A percentile compares a stretch with the other conserved stretches of the same genome.
Evolutionary conservation across 2,329 filamentous ascomycete species (phyloP).

Genomic region (Knufia petricola): DNA sequence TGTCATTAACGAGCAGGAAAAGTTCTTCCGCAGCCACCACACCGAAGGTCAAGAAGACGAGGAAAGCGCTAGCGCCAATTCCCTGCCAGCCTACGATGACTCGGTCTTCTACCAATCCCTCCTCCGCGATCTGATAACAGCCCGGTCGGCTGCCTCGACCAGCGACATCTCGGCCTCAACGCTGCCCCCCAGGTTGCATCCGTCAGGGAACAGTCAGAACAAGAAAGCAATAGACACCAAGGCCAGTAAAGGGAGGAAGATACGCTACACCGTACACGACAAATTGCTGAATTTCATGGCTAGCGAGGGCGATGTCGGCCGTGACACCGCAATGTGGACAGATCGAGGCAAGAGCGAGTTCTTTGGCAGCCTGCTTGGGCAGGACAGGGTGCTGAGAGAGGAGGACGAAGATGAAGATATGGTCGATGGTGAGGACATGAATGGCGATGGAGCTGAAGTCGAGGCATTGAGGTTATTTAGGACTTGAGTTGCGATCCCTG

Average conservation of each 20-base stretch:
- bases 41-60: constrained; percentile 22
- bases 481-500: not conserved
- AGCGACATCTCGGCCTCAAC: constrained; percentile 30
- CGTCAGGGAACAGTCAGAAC: constrained; percentile 36
- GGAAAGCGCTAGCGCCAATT: constrained; percentile 31
- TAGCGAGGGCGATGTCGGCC: constrained; percentile 33
- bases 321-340: constrained; percentile 73
- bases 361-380: constrained; percentile 65
- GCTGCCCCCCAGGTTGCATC: constrained; percentile 30
- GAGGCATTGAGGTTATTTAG: constrained; percentile 29
- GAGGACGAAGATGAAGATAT: constrained; percentile 33
- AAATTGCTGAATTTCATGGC: constrained; percentile 99
- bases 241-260: constrained; percentile 87
- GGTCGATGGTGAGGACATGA: constrained; percentile 18
- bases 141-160: constrained; percentile 48
- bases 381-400: constrained; percentile 54
- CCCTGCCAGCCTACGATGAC: constrained; percentile 68
- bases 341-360: constrained; percentile 66
- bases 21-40: constrained; percentile 37
- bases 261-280: constrained; percentile 90
- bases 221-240: constrained; percentile 81
- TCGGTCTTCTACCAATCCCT: constrained; percentile 90
- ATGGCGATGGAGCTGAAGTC: constrained; percentile 21
- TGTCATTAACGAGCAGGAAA: constrained; percentile 30
- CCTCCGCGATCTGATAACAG: constrained; percentile 85